phyloP scores from a whole-genome alignment of 1,284 basidiomycete species.

The Golubevia sp. region DNA sequence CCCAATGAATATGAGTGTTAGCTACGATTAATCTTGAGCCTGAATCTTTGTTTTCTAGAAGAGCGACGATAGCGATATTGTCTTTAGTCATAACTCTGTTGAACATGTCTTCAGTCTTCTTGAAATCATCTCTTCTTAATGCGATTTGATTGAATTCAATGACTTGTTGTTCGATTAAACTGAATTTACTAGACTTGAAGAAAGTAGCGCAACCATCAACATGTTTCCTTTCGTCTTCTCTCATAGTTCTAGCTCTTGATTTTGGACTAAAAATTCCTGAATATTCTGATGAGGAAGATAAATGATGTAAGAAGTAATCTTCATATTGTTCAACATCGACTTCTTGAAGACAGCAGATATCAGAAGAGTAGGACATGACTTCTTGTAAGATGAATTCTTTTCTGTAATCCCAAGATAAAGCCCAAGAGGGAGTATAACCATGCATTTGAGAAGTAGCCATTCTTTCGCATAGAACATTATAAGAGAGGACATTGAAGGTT shows the following conservation, averaged over 20 bases:
- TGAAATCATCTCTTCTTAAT: conserved; percentile 91
- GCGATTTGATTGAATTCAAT: conserved; percentile 94
- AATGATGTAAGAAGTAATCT: conserved; percentile 83
- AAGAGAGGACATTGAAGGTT: conserved; percentile 81
- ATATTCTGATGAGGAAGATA: conserved; percentile 76
- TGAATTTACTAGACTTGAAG: conserved; percentile 84
- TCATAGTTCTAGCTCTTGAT: conserved; percentile 91
- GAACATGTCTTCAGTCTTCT: conserved; percentile 99
- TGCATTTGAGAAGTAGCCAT: conserved; percentile 89
- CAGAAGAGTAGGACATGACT: conserved; percentile 79
- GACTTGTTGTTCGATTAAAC: conserved; percentile 89
- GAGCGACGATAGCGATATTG: conserved; percentile 85
- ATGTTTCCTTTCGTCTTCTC: conserved; percentile 77
- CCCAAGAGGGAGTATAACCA: conserved; percentile 96
- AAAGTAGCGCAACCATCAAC: conserved; percentile 98
- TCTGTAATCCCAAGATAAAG: conserved; percentile 90
- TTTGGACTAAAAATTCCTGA: conserved; percentile 94
- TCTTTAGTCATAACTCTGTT: conserved; percentile 96
- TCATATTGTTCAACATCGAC: conserved; percentile 92
- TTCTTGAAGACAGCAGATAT: conserved; percentile 89
- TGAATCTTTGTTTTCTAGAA: conserved; percentile 83
- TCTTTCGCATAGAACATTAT: conserved; percentile 93
- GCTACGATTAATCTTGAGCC: conserved; percentile 86
- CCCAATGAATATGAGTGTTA: conserved; percentile 93
- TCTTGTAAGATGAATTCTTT: conserved; percentile 89